phyloP scores from a whole-genome alignment of 2,329 filamentous ascomycete species.

The Didymella exigua region DNA sequence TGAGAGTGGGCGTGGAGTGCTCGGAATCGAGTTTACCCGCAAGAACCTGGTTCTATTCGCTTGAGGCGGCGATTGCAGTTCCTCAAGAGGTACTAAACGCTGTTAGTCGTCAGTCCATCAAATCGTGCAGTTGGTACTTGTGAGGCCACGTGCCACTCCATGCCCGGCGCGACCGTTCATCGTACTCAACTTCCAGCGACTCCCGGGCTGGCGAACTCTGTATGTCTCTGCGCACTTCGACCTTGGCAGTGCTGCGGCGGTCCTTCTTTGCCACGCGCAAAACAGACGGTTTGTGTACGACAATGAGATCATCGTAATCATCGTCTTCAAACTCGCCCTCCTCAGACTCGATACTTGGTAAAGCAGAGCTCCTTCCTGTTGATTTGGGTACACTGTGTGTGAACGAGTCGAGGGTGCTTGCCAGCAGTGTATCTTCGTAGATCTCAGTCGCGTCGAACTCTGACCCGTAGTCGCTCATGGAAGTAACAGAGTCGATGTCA shows the following conservation, averaged over 20 bases:
- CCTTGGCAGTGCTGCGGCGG: neutral
- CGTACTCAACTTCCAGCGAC: slow-evolving; percentile 53
- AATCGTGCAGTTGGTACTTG: neutral
- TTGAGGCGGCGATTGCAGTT: slow-evolving; percentile 14
- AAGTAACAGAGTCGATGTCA: slow-evolving; percentile 51
- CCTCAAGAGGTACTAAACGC: slow-evolving; percentile 42
- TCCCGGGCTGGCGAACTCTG: slow-evolving; percentile 31
- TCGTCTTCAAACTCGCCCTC: slow-evolving; percentile 28
- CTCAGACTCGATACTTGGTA: slow-evolving; percentile 33
- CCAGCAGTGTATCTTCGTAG: slow-evolving; percentile 16
- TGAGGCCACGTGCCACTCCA: slow-evolving; percentile 38
- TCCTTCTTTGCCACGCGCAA: slow-evolving; percentile 25
- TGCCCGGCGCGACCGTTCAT: slow-evolving; percentile 43
- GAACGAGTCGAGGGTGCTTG: slow-evolving; percentile 22
- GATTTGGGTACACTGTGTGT: neutral
- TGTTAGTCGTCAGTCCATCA: slow-evolving; percentile 49
- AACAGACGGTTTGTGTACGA: slow-evolving; percentile 41
- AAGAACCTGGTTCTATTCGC: neutral
- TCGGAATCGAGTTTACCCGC: neutral
- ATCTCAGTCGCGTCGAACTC: slow-evolving; percentile 56
- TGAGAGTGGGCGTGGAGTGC: neutral
- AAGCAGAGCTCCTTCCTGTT: slow-evolving; percentile 9
- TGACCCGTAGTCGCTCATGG: slow-evolving; percentile 67
- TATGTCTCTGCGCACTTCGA: slow-evolving; percentile 1
- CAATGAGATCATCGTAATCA: slow-evolving; percentile 52